Evolutionary conservation across 192 early-diverging fungal genomes (phyloP).

Genomic region (Coemansia sp.): DNA sequence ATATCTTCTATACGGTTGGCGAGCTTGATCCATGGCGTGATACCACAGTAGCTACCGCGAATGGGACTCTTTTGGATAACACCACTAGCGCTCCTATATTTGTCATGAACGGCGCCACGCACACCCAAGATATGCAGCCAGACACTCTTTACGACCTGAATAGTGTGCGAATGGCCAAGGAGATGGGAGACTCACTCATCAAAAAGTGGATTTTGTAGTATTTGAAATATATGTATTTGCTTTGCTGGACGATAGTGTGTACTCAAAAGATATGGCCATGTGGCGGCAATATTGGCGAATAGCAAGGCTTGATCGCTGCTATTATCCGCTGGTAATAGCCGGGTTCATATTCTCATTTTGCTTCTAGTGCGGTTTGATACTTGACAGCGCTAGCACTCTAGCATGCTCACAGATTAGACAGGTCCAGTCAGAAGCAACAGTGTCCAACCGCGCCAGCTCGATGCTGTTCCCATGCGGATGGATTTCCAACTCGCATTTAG

Average conservation of each 20-base stretch:
- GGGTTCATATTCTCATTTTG: not conserved
- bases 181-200: conserved; percentile 22
- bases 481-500: not conserved
- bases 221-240: not conserved
- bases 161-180: conserved; percentile 23
- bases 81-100: conserved; percentile 25
- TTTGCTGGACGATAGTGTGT: not conserved
- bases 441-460: not conserved
- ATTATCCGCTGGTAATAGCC: not conserved
- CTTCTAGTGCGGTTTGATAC: not conserved
- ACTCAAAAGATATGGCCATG: not conserved
- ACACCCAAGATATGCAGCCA: conserved; percentile 29
- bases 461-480: not conserved
- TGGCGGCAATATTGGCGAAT: conserved; percentile 4
- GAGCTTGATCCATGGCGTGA: conserved; percentile 32
- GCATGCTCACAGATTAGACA: not conserved
- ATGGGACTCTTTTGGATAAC: conserved; percentile 23
- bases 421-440: not conserved
- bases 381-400: not conserved
- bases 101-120: conserved; percentile 31
- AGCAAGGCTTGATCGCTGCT: not conserved
- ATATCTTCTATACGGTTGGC: conserved; percentile 39
- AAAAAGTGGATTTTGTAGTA: conserved; percentile 26
- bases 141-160: conserved; percentile 16
- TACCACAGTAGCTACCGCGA: conserved; percentile 13